These are phyloP conservation scores for Tetrapyrgos nigripes DNA, from an alignment of 1,284 basidiomycete species.

Conservation along the genomic window DNA sequence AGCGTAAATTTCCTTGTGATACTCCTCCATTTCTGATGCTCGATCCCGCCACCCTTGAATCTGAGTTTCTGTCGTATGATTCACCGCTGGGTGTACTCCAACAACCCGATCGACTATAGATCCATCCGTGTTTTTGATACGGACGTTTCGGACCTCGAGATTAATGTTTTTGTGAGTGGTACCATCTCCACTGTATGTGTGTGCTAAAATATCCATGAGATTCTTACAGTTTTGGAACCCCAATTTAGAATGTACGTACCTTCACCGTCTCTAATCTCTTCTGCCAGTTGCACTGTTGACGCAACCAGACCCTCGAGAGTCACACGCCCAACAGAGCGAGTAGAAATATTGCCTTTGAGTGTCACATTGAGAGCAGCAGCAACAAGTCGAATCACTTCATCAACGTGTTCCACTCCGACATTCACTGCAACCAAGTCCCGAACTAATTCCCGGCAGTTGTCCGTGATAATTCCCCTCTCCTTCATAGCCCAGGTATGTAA, in stretches of 20 bases:
- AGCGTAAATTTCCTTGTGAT: not conserved
- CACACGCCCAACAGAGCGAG: too few species aligned
- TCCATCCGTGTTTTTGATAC: not conserved
- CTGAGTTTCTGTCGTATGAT: constrained; percentile 6
- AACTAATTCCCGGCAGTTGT: not conserved
- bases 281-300: too few species aligned
- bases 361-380: not conserved
- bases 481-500: not conserved
- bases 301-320: too few species aligned
- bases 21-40: not conserved
- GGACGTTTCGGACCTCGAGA: constrained; percentile 7
- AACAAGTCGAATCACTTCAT: not conserved
- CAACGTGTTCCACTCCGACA: constrained; percentile 1
- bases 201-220: constrained; percentile 1
- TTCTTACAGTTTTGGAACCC: too few species aligned
- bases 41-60: not conserved
- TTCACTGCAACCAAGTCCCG: not conserved
- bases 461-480: not conserved
- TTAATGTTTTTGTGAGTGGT: constrained; percentile 16
- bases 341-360: not conserved
- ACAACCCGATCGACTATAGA: not conserved
- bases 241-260: too few species aligned
- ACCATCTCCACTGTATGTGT: constrained; percentile 16
- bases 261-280: too few species aligned
- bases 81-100: not conserved